phyloP scores from a whole-genome alignment of 257 asterid genomes.

The Coffea canephora region DNA sequence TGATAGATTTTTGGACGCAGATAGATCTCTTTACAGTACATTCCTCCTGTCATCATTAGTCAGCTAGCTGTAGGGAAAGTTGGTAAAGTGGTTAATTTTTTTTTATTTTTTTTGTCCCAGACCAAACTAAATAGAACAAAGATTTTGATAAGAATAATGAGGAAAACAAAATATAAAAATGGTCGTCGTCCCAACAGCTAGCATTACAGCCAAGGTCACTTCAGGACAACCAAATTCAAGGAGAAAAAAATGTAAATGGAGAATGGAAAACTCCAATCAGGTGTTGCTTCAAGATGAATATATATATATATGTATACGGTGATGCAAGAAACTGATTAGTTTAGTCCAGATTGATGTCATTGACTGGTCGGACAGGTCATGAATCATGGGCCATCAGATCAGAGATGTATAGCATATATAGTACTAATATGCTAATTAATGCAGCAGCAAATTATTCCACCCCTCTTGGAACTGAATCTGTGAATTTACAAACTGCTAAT shows the following conservation, averaged over 20 bases:
- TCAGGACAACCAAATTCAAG: background rate
- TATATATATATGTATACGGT: background rate
- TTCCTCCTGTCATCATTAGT: conserved; percentile 1
- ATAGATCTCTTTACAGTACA: background rate
- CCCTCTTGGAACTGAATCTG: background rate
- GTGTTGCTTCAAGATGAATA: background rate
- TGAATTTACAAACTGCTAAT: background rate
- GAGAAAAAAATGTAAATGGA: background rate
- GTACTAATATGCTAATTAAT: too few species aligned
- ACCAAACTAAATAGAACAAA: background rate
- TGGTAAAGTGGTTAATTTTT: background rate
- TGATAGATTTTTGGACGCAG: background rate
- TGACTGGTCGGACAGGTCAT: conserved; percentile 8
- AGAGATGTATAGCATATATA: background rate
- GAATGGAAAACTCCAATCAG: background rate
- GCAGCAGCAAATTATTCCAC: background rate
- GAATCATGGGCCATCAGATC: background rate
- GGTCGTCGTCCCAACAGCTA: background rate
- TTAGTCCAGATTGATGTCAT: conserved; percentile 1
- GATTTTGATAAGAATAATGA: background rate
- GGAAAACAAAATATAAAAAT: background rate
- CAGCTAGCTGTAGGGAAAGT: background rate
- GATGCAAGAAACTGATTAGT: conserved; percentile 5
- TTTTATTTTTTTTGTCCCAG: background rate
- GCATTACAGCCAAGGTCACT: background rate